Conservation (phyloP, 768 basidiomycete species). For the Heimioporus sp. region DNA sequence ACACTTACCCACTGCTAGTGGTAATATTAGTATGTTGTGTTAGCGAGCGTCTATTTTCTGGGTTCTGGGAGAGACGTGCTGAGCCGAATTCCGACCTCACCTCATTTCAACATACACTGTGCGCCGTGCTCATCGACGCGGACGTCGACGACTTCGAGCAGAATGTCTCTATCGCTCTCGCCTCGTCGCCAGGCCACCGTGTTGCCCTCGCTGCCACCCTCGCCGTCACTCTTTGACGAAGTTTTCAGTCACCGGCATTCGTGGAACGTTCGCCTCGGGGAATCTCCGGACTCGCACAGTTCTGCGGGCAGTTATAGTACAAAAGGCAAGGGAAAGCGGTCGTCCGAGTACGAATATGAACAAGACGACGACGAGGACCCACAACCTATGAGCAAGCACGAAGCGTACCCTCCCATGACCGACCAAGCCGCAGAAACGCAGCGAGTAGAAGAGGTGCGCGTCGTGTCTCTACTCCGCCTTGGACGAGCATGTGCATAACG, state of each 20-base stretch:
- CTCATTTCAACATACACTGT: neutral
- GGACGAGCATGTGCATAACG: neutral
- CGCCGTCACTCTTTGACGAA: conserved; percentile 40
- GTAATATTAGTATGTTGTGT: conserved; percentile 12
- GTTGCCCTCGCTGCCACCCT: conserved; percentile 36
- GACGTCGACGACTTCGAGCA: conserved; percentile 12
- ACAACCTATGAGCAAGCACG: conserved; percentile 18
- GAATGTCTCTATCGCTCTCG: conserved; percentile 17
- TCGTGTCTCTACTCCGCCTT: neutral
- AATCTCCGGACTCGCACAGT: too few species aligned
- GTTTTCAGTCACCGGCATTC: conserved; percentile 39
- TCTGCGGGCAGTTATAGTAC: conserved; percentile 1
- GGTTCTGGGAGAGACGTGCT: conserved; percentile 7
- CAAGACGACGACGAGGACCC: conserved; percentile 21
- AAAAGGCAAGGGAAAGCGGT: conserved; percentile 35
- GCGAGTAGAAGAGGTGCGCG: conserved; percentile 66
- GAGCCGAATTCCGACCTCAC: conserved; percentile 15
- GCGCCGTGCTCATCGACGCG: neutral
- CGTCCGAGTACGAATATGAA: conserved; percentile 14
- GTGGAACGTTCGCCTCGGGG: conserved; percentile 26
- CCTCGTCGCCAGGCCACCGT: conserved; percentile 6
- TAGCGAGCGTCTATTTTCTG: conserved; percentile 36
- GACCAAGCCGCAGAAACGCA: conserved; percentile 69
- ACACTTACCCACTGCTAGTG: too few species aligned
- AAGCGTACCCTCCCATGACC: conserved; percentile 61